A percentile compares a stretch with the other conserved stretches of the same genome.
Evolutionary conservation across 768 basidiomycete species (phyloP).

Genomic region (Lactarius vividus): DNA sequence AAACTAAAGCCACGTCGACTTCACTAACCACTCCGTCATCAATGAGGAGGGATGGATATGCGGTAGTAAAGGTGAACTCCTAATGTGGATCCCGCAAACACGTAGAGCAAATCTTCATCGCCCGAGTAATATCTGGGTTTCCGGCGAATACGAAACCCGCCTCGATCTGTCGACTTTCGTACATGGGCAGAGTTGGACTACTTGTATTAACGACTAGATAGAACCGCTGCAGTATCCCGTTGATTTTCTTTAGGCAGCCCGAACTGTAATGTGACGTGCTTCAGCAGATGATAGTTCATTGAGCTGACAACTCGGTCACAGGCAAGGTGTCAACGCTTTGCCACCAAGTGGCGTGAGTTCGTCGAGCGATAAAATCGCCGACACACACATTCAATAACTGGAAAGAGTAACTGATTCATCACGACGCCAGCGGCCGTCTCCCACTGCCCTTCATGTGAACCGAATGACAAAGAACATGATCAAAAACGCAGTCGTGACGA

Average conservation of each 20-base stretch:
- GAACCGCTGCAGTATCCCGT: neutral
- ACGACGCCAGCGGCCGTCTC: too few relatives aligned
- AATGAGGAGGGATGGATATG: neutral
- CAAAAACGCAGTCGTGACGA: conserved; percentile 67
- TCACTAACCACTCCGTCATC: neutral
- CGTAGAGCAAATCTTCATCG: neutral
- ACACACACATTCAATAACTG: too few relatives aligned
- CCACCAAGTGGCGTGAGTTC: too few relatives aligned
- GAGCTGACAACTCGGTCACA: too few relatives aligned
- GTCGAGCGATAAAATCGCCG: too few relatives aligned
- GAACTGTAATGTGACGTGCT: too few relatives aligned
- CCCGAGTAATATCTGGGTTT: neutral
- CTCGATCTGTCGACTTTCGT: neutral
- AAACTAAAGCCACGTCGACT: neutral
- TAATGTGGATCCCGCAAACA: neutral
- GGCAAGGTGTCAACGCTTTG: too few relatives aligned
- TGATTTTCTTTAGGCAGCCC: neutral
- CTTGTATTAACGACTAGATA: neutral
- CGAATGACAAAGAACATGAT: conserved; percentile 67
- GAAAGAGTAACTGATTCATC: too few relatives aligned
- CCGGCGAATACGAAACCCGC: neutral
- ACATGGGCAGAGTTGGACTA: neutral
- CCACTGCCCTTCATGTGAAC: conserved; percentile 42
- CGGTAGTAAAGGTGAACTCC: neutral
- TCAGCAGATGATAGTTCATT: too few relatives aligned